Base-by-base conservation (phyloP, 768 basidiomycete species). In the Russula lepida region DNA sequence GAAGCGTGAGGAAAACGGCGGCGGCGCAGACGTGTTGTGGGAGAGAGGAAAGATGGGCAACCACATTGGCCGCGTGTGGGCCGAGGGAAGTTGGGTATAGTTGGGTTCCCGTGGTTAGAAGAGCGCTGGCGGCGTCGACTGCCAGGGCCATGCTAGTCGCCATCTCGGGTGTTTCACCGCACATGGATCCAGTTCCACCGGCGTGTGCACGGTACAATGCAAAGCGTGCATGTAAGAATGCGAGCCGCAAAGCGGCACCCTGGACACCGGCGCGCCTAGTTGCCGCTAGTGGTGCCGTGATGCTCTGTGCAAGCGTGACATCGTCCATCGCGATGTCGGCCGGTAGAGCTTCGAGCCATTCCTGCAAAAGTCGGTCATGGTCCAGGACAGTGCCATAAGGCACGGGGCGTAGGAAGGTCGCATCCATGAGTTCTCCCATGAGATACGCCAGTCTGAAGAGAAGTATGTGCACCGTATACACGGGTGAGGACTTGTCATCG, bases 1-100 rank as follows among this genome's bases (percentile, higher is more conserved):
- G 89, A 74, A 91, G 91, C n/a, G 88, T 87, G 79, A 92, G 90
- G 74, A 92, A 92, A 85, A 92, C 90, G 52, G 88, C 88, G 21
- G 90, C 88, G 51, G 85, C 85, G 76, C 92, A 92, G 66, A 86
- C 83, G 69, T 92, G 89, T 74, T 87, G 88, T 0, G 89, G 87
- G 4, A 85, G 85, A 84, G 88, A 89, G 66, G 83, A 84, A 81
- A 92, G 84, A 72, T 92, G 89, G 3, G 87, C 88, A 35, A 88
- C 88, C 8, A 89, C 86, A 9, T 86, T 82, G 61, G 85, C 74
- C 19, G 85, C 79, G 15, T 82, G 79, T 56, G 84, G 88, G 39
- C 82, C 81, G 33, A 89, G 75, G 71, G 88, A 87, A 69, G 89
- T 89, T 1, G 87, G 87, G 3, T 86, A 82, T 41, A 85, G 83